Evolutionary conservation across 1,284 basidiomycete genomes (phyloP), one percentile per base, ranked within the genome.

Genomic region (Calocybe gambosa): DNA sequence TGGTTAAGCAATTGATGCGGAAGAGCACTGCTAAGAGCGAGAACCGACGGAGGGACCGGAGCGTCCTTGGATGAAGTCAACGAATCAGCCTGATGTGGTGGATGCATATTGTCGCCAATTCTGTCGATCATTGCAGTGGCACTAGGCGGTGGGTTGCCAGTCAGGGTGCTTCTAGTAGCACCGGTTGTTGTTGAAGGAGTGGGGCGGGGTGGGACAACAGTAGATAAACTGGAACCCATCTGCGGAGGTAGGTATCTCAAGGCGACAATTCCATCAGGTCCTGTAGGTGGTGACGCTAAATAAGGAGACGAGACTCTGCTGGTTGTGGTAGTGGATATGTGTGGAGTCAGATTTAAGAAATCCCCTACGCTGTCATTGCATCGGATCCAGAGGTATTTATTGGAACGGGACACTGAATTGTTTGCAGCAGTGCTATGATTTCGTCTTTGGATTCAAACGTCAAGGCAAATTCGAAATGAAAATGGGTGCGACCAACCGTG

Each of bases 401-500:
- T 26, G 42, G 37, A 5, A 25, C 13, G n/a, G 47, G 45, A n/a
- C 35, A 15, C 31, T 39, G 46, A 29, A 49, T 47, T 2, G 50
- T 51, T 34, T 45, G 40, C 15, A 56, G 51, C 28, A 53, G 41
- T n/a, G 26, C 36, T 50, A 52, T 48, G 23, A 53, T 41, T 45
- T 50, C 49, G 20, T 41, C 50, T 55, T 49, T 10, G 28, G 8
- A 39, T 16, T 2, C 28, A 33, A 21, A 28, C 31, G 34, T 34
- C 8, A 5, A n/a, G 13, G 15, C 8, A 29, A 7, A 34, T 3
- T 7, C 5, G 3, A 16, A 34, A 15, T 16, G 8, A 15, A 36
- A 15, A 12, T 37, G 25, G 21, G 2, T 8, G 15, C 12, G 20
- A 43, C 57, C 31, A 35, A 64, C 66, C 52, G 52, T 55, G 55